Percentiles rank a stretch among this genome's conserved stretches.
Conservation (phyloP, 305 asterid species). For the Petunia hybrid region DNA sequence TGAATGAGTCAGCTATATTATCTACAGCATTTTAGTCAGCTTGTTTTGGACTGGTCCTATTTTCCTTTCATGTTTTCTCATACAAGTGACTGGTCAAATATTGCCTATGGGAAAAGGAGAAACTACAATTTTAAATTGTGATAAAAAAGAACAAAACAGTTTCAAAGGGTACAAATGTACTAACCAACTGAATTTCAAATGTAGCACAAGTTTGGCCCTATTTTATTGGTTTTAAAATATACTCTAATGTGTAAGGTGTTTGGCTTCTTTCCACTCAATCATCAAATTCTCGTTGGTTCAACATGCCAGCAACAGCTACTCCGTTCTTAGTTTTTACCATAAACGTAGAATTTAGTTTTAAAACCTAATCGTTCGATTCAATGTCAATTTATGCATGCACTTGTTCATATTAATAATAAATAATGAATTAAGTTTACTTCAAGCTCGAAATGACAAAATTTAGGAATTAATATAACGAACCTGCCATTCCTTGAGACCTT, state of each 20-base stretch:
- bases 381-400: too few species aligned
- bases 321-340: neutral
- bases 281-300: neutral
- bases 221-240: neutral
- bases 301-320: neutral
- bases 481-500: slow-evolving; percentile 50
- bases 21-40: neutral
- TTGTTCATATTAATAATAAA: too few species aligned
- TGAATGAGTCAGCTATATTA: neutral
- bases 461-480: neutral
- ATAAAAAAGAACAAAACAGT: neutral
- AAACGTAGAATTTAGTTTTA: too few species aligned
- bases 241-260: neutral
- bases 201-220: neutral
- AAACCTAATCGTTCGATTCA: too few species aligned
- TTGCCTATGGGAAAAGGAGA: neutral
- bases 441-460: too few species aligned
- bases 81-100: neutral
- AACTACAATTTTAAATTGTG: neutral
- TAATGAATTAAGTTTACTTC: too few species aligned
- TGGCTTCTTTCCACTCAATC: neutral
- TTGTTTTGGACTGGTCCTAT: neutral
- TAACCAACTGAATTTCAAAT: neutral
- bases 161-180: neutral
- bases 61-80: neutral